phyloP scores from a whole-genome alignment of 129 eudicot genomes.

The Glebionis coronaria region DNA sequence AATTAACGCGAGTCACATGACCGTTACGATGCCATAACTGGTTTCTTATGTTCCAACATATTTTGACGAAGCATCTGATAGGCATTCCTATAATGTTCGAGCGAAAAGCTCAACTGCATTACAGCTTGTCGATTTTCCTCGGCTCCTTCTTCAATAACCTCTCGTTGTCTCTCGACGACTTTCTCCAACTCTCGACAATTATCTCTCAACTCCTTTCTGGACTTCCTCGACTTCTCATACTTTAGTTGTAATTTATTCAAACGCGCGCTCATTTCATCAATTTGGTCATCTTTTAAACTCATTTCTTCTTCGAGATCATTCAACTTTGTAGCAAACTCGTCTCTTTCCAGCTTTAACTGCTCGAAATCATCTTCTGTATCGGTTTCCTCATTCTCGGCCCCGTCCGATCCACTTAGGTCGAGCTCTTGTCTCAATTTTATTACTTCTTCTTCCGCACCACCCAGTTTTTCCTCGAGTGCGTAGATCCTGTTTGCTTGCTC shows the following conservation, averaged over 20 bases:
- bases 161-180: conserved; percentile 47
- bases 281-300: conserved; percentile 46
- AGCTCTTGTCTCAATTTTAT: conserved; percentile 34
- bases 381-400: conserved; percentile 27
- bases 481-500: conserved; percentile 12
- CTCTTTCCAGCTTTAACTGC: conserved; percentile 41
- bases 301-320: conserved; percentile 30
- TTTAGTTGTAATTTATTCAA: conserved; percentile 49
- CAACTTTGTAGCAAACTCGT: conserved; percentile 28
- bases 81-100: conserved; percentile 70
- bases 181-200: conserved; percentile 43
- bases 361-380: conserved; percentile 57
- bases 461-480: conserved; percentile 30
- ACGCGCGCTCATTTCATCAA: conserved; percentile 45
- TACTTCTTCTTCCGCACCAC: conserved; percentile 40
- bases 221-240: conserved; percentile 30
- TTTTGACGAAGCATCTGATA: conserved; percentile 66
- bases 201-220: conserved; percentile 39
- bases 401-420: conserved; percentile 32
- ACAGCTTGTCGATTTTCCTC: conserved; percentile 75
- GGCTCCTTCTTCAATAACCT: conserved; percentile 54
- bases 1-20: background rate
- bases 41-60: conserved; percentile 41
- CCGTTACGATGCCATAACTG: conserved; percentile 29
- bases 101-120: conserved; percentile 64